Evolutionary conservation across 208 protist species (phyloP), one percentile per base, ranked within the genome.

Genomic region (Crithidia brevicula): DNA sequence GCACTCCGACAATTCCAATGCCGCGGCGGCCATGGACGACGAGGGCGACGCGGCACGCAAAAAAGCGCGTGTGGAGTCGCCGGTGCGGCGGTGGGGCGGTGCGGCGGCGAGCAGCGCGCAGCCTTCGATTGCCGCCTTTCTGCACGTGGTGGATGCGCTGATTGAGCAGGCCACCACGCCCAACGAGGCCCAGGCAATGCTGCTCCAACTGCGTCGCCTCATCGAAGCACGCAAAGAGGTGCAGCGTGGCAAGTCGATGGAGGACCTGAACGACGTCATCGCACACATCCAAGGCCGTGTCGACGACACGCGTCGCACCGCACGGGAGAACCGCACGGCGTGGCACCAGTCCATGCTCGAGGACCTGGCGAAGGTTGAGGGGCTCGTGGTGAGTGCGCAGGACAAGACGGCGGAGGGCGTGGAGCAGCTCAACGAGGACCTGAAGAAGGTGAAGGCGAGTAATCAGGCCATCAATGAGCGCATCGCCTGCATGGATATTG

Each of bases 381-480:
- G 64, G 6, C 57, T 81, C 10, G 72, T 93, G 43, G 64, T 70
- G 42, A 47, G 40, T 23, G 84, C 86, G 25, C 82, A 91, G 49
- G 78, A 83, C 42, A 70, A 82, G 25, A 85, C 79, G n/a, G 81
- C 80, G 11, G 67, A 56, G 20, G 83, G 73, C 1, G 91, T 96
- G 53, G 81, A 85, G 46, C 66, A 81, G 53, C 75, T 96, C 18
- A 96, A 96, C 59, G 74, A 77, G 25, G 80, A 82, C 46, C 72
- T 96, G 50, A 82, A 84, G 36, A 73, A 80, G 36, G 67, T 94
- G 28, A 88, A 88, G 66, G 47, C 36, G 42, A 86, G 72, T 54
- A 90, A 96, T 67, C 74, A 82, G 36, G 86, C 88, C 16, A 79
- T 94, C 36, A 85, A 92, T 46, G 86, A 94, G 40, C 86, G 83